Evolutionary conservation across 176 grass and related monocot genomes (phyloP).

Genomic region (Aegilops longissima): DNA sequence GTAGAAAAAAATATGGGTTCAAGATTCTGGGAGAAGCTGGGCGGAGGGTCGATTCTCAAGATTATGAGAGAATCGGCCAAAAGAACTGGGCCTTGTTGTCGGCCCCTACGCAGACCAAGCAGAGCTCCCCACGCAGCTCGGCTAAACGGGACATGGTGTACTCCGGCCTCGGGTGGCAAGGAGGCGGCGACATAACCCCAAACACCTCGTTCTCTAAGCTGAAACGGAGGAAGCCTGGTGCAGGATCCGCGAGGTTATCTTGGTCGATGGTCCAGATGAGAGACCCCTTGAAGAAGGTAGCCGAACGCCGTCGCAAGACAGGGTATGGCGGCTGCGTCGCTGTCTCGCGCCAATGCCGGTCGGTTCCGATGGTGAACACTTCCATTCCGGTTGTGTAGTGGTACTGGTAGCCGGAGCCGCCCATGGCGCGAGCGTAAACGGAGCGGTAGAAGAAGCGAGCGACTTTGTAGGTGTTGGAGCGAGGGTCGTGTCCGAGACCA

Average conservation of each 20-base stretch:
- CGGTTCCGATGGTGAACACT: not conserved
- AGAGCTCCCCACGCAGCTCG: not conserved
- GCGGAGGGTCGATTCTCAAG: too few species aligned
- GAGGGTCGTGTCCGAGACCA: not conserved
- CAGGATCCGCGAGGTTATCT: not conserved
- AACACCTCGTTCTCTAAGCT: not conserved
- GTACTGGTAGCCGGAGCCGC: too few species aligned
- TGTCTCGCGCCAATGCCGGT: not conserved
- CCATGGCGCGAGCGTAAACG: too few species aligned
- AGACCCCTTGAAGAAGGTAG: not conserved
- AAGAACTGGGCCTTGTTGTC: not conserved
- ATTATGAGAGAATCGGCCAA: too few species aligned
- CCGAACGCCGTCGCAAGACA: not conserved
- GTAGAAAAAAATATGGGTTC: too few species aligned
- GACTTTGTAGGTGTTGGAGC: not conserved
- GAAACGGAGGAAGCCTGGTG: not conserved
- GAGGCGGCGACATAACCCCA: not conserved
- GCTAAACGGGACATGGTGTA: not conserved
- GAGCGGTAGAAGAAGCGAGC: not conserved
- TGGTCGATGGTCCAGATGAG: not conserved
- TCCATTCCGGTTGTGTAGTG: not conserved
- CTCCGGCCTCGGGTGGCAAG: not conserved
- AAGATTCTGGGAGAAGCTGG: too few species aligned
- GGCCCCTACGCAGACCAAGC: not conserved
- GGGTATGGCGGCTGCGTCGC: not conserved